These are phyloP conservation scores for Colletotrichum somersetense DNA, from an alignment of 2,329 filamentous ascomycete species.

Conservation along the genomic window DNA sequence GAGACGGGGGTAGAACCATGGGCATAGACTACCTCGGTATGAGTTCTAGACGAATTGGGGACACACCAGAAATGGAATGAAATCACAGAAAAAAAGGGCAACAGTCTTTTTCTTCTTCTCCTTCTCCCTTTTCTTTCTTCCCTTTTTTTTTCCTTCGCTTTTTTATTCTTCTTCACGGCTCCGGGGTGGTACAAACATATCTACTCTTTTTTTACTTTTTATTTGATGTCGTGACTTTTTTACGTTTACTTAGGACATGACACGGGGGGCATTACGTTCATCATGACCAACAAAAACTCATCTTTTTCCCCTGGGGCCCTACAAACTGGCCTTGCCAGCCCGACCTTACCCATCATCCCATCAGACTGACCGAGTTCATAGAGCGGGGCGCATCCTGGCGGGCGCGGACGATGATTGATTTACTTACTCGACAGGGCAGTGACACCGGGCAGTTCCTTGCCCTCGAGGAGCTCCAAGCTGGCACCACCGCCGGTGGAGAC, in stretches of 20 bases:
- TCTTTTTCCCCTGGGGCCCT: slow-evolving; percentile 42
- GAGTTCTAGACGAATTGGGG: slow-evolving; percentile 32
- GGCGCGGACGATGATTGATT: slow-evolving; percentile 46
- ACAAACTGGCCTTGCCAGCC: slow-evolving; percentile 53
- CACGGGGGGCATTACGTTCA: slow-evolving; percentile 39
- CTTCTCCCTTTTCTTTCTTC: not conserved
- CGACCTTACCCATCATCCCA: slow-evolving; percentile 50
- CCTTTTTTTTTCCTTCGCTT: too few relatives aligned
- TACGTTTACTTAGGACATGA: slow-evolving; percentile 31
- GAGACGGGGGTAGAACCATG: slow-evolving; percentile 13
- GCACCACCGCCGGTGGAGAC: slow-evolving; percentile 97
- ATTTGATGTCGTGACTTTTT: slow-evolving; percentile 33
- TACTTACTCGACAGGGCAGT: slow-evolving; percentile 86
- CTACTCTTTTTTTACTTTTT: slow-evolving; percentile 23
- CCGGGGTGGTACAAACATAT: not conserved
- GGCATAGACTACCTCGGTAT: slow-evolving; percentile 34
- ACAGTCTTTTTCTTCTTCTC: not conserved
- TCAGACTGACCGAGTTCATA: slow-evolving; percentile 46
- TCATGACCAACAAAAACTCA: slow-evolving; percentile 21
- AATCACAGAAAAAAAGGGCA: slow-evolving; percentile 12
- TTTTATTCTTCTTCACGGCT: not conserved
- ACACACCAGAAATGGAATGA: slow-evolving; percentile 35
- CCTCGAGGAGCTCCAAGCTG: slow-evolving; percentile 94
- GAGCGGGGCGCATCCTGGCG: slow-evolving; percentile 23
- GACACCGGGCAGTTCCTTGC: slow-evolving; percentile 97